phyloP scores from a whole-genome alignment of 495 filamentous ascomycete species.

The Aspergillus indologenus region DNA sequence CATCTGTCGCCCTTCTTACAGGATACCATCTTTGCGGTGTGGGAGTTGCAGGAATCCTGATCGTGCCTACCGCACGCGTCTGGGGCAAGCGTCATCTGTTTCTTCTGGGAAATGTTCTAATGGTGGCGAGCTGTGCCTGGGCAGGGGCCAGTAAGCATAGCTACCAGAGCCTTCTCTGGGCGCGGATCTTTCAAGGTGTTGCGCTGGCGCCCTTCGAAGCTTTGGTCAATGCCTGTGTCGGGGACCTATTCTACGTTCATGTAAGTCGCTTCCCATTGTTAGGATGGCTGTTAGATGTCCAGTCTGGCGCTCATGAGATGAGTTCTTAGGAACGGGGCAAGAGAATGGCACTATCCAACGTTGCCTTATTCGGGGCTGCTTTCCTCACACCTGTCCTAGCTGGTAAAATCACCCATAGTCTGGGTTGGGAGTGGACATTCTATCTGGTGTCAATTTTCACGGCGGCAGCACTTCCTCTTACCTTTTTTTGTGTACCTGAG shows the following conservation, averaged over 20 bases:
- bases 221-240: slow-evolving; percentile 72
- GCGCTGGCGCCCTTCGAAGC: slow-evolving; percentile 75
- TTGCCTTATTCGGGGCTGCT: slow-evolving; percentile 85
- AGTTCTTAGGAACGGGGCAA: slow-evolving; percentile 66
- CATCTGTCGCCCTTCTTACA: slow-evolving; percentile 73
- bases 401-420: slow-evolving; percentile 72
- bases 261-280: slow-evolving; percentile 39
- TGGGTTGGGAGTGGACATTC: slow-evolving; percentile 79
- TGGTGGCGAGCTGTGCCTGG: slow-evolving; percentile 73
- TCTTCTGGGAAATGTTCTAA: slow-evolving; percentile 69
- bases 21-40: slow-evolving; percentile 86
- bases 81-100: slow-evolving; percentile 92
- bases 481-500: slow-evolving; percentile 80
- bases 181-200: slow-evolving; percentile 72
- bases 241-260: slow-evolving; percentile 76
- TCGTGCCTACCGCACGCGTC: slow-evolving; percentile 82
- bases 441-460: slow-evolving; percentile 69
- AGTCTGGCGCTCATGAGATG: slow-evolving; percentile 11
- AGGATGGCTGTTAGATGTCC: background rate
- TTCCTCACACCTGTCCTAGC: slow-evolving; percentile 89
- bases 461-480: slow-evolving; percentile 57
- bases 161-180: slow-evolving; percentile 69
- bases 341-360: slow-evolving; percentile 86
- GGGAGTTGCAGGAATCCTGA: slow-evolving; percentile 73
- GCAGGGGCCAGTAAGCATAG: slow-evolving; percentile 65